Evolutionary conservation across 352 stramenopile species (phyloP), one percentile per base, ranked within the genome.

Genomic region (Globisporangium paroecandrum): DNA sequence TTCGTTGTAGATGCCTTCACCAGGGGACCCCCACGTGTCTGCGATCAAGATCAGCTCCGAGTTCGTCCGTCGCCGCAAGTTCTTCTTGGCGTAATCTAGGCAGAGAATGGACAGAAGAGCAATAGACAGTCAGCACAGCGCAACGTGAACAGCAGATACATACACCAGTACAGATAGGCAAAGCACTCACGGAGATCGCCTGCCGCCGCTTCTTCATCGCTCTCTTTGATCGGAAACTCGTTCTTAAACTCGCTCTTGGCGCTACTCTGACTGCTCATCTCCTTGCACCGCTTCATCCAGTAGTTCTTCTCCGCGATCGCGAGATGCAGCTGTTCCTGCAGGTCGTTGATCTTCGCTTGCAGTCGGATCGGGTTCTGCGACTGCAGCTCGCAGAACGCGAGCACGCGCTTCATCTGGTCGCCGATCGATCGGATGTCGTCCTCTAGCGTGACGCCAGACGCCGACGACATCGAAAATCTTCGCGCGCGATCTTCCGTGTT

Each of bases 241-340:
- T 60, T 49, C 15, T 49, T 49, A 46, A 46, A 64, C 54, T 68
- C 63, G 38, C 59, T 61, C 27, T 63, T 62, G 13, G 64, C 34
- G 27, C 73, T 64, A 77, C 7, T 51, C 18, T 51, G 43, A 24
- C 43, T 51, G 43, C 56, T 78, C 58, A 93, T 74, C 63, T 91
- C 85, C 60, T 92, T 87, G 73, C 85, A 93, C 24, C 85, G 83
- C 69, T 92, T 91, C 80, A 94, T 91, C 88, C 88, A 96, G 74
- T 96, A 94, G 69, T 96, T 94, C 73, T 96, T 96, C 77, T 96
- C 88, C 13, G 81, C 77, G 55, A 93, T 78, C 32, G 79, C 86
- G 65, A 85, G 77, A 15, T 83, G 80, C 32, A 96, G 78, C 71
- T 94, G 81, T 62, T 94, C 81, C 73, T 93, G 70, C 47, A 96